Evolutionary conservation across 768 basidiomycete species (phyloP).

Genomic region (Russula olivacea): DNA sequence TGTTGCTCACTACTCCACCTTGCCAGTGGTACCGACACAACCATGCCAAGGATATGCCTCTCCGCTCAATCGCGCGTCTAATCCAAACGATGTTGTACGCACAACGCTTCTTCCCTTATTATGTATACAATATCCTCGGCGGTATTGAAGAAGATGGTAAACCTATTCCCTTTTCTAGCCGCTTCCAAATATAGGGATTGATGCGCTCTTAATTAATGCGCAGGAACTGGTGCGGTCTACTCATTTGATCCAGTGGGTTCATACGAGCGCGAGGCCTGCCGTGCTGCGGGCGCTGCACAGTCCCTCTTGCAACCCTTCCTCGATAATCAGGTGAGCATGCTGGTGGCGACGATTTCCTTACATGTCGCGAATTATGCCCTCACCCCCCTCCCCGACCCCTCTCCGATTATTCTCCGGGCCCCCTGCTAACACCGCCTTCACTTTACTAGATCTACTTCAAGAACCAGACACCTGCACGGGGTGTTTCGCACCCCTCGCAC

Average conservation of each 20-base stretch:
- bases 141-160: slow-evolving; percentile 94
- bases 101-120: slow-evolving; percentile 97
- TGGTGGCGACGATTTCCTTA: slow-evolving; percentile 1
- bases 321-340: slow-evolving; percentile 83
- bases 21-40: slow-evolving; percentile 94
- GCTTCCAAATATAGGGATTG: slow-evolving; percentile 10
- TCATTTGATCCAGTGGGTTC: slow-evolving; percentile 99
- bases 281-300: slow-evolving; percentile 95
- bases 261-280: slow-evolving; percentile 95
- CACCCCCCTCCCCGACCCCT: slow-evolving; percentile 6
- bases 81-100: slow-evolving; percentile 98
- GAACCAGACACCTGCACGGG: slow-evolving; percentile 78
- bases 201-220: slow-evolving; percentile 1
- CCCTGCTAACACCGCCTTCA: slow-evolving; percentile 27
- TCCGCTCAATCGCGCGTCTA: slow-evolving; percentile 92
- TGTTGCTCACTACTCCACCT: neutral
- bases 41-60: slow-evolving; percentile 95
- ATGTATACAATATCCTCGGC: slow-evolving; percentile 93
- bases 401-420: slow-evolving; percentile 41
- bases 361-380: neutral
- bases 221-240: slow-evolving; percentile 95
- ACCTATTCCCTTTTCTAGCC: slow-evolving; percentile 28
- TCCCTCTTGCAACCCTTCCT: slow-evolving; percentile 94
- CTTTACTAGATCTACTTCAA: slow-evolving; percentile 86
- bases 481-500: slow-evolving; percentile 70